phyloP scores from a whole-genome alignment of 805 yeast species.

The Myxozyma neglecta region DNA sequence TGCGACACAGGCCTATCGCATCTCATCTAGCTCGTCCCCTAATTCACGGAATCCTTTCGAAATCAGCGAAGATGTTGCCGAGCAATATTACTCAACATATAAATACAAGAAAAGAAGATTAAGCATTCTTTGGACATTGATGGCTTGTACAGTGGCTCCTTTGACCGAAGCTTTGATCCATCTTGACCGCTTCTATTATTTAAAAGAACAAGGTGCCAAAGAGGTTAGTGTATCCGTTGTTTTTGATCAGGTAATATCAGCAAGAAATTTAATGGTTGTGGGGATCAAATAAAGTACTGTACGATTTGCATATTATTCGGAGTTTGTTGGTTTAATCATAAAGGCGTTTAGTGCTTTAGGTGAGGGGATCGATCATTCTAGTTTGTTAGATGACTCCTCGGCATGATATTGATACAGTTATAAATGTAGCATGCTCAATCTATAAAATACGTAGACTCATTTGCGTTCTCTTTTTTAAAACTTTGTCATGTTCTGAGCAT shows the following conservation, averaged over 20 bases:
- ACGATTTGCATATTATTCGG: neutral
- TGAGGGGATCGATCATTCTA: neutral
- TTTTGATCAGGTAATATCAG: constrained; percentile 30
- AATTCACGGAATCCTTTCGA: constrained; percentile 11
- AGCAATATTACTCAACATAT: constrained; percentile 6
- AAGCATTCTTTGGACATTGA: constrained; percentile 32
- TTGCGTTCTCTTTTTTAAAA: neutral
- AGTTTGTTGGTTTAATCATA: neutral
- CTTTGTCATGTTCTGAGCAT: constrained; percentile 1
- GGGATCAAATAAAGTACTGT: constrained; percentile 17
- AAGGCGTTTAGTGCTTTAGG: neutral
- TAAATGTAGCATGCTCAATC: no score
- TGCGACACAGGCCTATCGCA: neutral
- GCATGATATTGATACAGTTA: no score
- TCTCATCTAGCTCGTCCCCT: neutral
- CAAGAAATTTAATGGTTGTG: constrained; percentile 31
- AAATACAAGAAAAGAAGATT: constrained; percentile 23
- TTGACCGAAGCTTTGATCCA: constrained; percentile 32
- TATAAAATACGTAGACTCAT: no score
- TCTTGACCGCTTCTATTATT: constrained; percentile 28
- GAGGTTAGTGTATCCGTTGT: constrained; percentile 27
- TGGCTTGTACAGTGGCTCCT: constrained; percentile 32
- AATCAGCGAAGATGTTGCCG: constrained; percentile 15
- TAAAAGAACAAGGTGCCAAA: constrained; percentile 24
- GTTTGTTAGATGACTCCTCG: neutral